Evolutionary conservation across 2,329 filamentous ascomycete genomes (phyloP).

Genomic region (Xenoacremonium recifei): DNA sequence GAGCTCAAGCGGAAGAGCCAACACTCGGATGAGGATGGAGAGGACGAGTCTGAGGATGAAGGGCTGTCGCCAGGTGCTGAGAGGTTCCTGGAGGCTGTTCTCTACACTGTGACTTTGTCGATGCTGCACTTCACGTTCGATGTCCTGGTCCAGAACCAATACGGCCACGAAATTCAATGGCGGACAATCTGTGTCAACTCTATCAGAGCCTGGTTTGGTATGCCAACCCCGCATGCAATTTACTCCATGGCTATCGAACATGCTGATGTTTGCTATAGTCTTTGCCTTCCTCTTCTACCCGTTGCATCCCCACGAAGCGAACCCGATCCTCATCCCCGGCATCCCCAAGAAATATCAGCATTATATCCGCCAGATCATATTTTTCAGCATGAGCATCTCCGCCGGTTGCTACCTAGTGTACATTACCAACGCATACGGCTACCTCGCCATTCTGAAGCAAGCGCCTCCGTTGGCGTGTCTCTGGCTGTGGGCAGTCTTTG

Average conservation of each 20-base stretch:
- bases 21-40: slow-evolving; percentile 18
- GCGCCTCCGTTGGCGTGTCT: slow-evolving; percentile 85
- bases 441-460: slow-evolving; percentile 87
- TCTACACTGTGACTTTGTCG: slow-evolving; percentile 62
- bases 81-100: slow-evolving; percentile 51
- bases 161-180: slow-evolving; percentile 66
- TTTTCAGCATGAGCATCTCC: slow-evolving; percentile 58
- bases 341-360: slow-evolving; percentile 46
- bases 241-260: slow-evolving; percentile 4
- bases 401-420: slow-evolving; percentile 79
- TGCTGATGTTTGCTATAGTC: slow-evolving; percentile 35
- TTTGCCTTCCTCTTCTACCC: slow-evolving; percentile 55
- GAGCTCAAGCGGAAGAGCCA: slow-evolving; percentile 25
- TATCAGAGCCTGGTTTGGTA: slow-evolving; percentile 52
- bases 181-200: slow-evolving; percentile 51
- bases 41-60: slow-evolving; percentile 31
- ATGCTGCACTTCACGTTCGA: slow-evolving; percentile 78
- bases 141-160: slow-evolving; percentile 76
- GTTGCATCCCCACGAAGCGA: slow-evolving; percentile 53
- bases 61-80: slow-evolving; percentile 46
- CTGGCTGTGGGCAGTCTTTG: slow-evolving; percentile 92
- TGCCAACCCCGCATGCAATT: background rate
- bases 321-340: slow-evolving; percentile 48
- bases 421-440: slow-evolving; percentile 75
- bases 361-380: slow-evolving; percentile 56